phyloP scores from a whole-genome alignment of 768 basidiomycete genomes.

The Clitopilus passeckerianus region DNA sequence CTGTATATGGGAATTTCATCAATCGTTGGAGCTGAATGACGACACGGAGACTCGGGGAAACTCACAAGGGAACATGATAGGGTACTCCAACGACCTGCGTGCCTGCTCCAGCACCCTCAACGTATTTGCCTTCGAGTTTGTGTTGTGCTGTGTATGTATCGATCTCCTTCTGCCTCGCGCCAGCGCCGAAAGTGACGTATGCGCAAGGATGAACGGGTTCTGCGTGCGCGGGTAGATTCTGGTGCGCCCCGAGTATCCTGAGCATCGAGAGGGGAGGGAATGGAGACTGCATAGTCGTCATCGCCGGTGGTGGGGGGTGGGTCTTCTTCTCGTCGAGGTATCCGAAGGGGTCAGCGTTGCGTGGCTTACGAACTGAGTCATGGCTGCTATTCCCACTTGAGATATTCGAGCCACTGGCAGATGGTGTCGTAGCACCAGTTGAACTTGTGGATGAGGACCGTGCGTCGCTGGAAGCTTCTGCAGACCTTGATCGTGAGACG shows the following conservation, averaged over 20 bases:
- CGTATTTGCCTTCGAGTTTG: slow-evolving; percentile 55
- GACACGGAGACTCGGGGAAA: slow-evolving; percentile 7
- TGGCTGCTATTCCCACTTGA: slow-evolving; percentile 3
- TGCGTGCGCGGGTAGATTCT: slow-evolving; percentile 41
- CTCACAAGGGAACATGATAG: slow-evolving; percentile 79
- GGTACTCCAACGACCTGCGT: slow-evolving; percentile 45
- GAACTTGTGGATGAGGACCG: slow-evolving; percentile 6
- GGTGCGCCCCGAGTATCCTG: slow-evolving; percentile 22
- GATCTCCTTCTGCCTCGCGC: slow-evolving; percentile 79
- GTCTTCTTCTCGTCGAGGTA: slow-evolving; percentile 43
- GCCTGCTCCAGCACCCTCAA: slow-evolving; percentile 32
- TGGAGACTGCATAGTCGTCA: slow-evolving; percentile 24
- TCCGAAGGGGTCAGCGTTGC: slow-evolving; percentile 51
- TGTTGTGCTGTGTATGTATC: slow-evolving; percentile 71
- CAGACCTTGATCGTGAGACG: neutral
- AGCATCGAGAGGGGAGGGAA: slow-evolving; percentile 16
- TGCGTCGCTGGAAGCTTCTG: slow-evolving; percentile 5
- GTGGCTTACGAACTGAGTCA: slow-evolving; percentile 2
- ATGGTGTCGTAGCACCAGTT: slow-evolving; percentile 23
- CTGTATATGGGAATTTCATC: slow-evolving; percentile 26
- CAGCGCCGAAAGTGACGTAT: slow-evolving; percentile 85
- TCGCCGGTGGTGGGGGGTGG: slow-evolving; percentile 22
- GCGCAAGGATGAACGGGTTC: slow-evolving; percentile 65
- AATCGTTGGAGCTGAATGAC: slow-evolving; percentile 1
- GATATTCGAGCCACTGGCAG: slow-evolving; percentile 9